Evolutionary conservation across 495 filamentous ascomycete genomes (phyloP).

Genomic region (Recurvomyces mirabilis): DNA sequence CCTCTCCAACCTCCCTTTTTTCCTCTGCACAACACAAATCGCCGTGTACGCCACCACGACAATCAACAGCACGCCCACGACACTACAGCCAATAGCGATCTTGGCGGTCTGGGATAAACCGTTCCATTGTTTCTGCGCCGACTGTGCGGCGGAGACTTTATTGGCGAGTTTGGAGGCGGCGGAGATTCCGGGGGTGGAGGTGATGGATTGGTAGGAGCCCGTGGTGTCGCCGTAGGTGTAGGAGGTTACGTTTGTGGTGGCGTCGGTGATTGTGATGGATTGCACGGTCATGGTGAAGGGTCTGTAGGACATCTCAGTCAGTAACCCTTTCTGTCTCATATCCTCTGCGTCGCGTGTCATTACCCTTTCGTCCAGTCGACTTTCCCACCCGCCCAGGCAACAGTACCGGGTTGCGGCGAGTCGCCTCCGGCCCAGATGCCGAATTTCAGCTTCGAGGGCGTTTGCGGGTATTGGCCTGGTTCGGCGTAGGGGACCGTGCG

Average conservation of each 20-base stretch:
- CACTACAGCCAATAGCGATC: conserved; percentile 21
- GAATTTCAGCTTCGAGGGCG: conserved; percentile 70
- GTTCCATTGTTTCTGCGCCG: conserved; percentile 8
- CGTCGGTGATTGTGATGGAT: conserved; percentile 18
- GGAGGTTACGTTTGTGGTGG: conserved; percentile 12
- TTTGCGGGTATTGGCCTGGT: conserved; percentile 68
- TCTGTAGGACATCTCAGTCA: no score
- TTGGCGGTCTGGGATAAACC: conserved; percentile 18
- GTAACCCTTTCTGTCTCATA: no score
- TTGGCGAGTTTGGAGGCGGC: conserved; percentile 13
- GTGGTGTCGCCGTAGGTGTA: conserved; percentile 19
- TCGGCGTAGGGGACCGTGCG: conserved; percentile 55
- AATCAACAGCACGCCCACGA: conserved; percentile 4
- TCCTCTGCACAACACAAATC: conserved; percentile 17
- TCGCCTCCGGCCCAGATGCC: conserved; percentile 87
- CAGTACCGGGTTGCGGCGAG: conserved; percentile 31
- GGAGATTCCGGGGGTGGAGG: conserved; percentile 15
- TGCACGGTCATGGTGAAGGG: conserved; percentile 23
- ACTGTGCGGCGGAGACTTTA: conserved; percentile 12
- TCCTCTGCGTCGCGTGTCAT: no score
- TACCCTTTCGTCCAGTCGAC: conserved; percentile 54
- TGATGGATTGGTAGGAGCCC: conserved; percentile 19
- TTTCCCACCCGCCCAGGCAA: conserved; percentile 69
- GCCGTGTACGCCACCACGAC: conserved; percentile 5
- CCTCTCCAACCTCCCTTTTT: conserved; percentile 14